A percentile compares a stretch with the other conserved stretches of the same genome.
These are phyloP conservation scores for Saccharomycopsis sp. DNA, from an alignment of 805 yeast species.

Conservation along the genomic window DNA sequence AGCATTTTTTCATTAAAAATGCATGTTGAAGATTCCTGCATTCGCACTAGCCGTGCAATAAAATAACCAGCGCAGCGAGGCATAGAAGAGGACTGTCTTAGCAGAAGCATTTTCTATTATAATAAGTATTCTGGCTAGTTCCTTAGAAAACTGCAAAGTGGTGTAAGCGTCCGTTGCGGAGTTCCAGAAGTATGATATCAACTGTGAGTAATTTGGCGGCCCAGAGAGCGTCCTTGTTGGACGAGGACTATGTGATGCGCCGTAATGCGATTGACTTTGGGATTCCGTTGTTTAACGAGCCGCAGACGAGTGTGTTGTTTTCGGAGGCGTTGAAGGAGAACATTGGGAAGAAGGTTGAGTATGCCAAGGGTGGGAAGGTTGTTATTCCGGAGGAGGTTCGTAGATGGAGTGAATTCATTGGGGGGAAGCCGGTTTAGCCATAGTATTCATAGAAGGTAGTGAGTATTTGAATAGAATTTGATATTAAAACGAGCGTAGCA, in stretches of 20 bases:
- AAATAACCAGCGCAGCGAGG: no score
- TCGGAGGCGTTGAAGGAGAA: conserved; percentile 73
- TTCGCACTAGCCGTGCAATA: no score
- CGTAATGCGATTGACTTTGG: conserved; percentile 98
- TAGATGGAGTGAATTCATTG: conserved; percentile 96
- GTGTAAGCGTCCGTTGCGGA: conserved; percentile 93
- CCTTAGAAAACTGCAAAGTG: no score
- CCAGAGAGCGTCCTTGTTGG: conserved; percentile 76
- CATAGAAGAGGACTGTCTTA: no score
- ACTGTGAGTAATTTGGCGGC: conserved; percentile 86
- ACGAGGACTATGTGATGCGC: conserved; percentile 95
- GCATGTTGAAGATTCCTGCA: no score
- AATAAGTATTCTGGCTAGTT: no score
- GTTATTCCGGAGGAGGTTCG: conserved; percentile 77
- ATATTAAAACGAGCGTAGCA: no score
- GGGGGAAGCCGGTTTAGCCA: no score
- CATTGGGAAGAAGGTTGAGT: conserved; percentile 38
- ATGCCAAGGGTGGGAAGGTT: conserved; percentile 29
- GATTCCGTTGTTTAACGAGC: conserved; percentile 94
- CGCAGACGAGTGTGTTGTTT: conserved; percentile 87
- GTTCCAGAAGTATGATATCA: conserved; percentile 79
- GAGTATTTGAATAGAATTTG: no score
- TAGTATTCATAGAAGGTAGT: no score
- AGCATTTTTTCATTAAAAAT: no score
- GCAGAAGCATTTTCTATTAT: no score